phyloP scores from a whole-genome alignment of 1,284 basidiomycete species.

The Ganoderma boninense region DNA sequence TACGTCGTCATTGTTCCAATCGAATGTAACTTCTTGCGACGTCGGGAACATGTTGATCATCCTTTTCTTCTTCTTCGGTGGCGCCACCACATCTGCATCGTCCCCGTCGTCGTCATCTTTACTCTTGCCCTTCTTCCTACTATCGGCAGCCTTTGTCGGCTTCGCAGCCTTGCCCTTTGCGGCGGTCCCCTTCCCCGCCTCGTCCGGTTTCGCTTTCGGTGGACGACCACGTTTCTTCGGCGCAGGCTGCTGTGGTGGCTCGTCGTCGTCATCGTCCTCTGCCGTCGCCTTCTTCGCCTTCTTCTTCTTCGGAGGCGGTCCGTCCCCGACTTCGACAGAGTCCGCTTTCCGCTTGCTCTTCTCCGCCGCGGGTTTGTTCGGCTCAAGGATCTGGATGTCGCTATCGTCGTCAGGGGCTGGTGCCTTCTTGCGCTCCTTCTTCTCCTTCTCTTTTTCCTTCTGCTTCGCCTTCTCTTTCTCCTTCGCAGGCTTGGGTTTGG shows the following conservation, averaged over 20 bases:
- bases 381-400: constrained; percentile 27
- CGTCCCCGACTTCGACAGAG: constrained; percentile 19
- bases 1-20: constrained; percentile 52
- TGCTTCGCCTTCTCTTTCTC: constrained; percentile 16
- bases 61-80: constrained; percentile 61
- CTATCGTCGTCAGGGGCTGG: constrained; percentile 26
- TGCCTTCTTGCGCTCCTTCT: constrained; percentile 36
- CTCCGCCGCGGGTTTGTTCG: constrained; percentile 14
- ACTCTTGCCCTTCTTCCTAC: not conserved
- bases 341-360: constrained; percentile 45
- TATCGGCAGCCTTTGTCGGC: constrained; percentile 12
- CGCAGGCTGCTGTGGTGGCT: constrained; percentile 14
- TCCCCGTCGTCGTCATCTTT: constrained; percentile 15
- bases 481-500: constrained; percentile 25
- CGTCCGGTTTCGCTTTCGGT: constrained; percentile 18
- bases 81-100: constrained; percentile 33
- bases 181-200: constrained; percentile 3
- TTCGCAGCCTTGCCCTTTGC: constrained; percentile 10
- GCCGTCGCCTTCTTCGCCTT: constrained; percentile 23
- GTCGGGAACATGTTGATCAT: constrained; percentile 65
- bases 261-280: constrained; percentile 11
- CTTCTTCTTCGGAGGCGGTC: constrained; percentile 22
- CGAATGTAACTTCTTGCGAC: constrained; percentile 50
- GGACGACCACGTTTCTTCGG: constrained; percentile 26
- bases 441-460: constrained; percentile 31